Percentiles rank a stretch among this genome's conserved stretches.
These are phyloP conservation scores for Rossbeevera mucosa DNA, from an alignment of 768 basidiomycete species.

Conservation along the genomic window DNA sequence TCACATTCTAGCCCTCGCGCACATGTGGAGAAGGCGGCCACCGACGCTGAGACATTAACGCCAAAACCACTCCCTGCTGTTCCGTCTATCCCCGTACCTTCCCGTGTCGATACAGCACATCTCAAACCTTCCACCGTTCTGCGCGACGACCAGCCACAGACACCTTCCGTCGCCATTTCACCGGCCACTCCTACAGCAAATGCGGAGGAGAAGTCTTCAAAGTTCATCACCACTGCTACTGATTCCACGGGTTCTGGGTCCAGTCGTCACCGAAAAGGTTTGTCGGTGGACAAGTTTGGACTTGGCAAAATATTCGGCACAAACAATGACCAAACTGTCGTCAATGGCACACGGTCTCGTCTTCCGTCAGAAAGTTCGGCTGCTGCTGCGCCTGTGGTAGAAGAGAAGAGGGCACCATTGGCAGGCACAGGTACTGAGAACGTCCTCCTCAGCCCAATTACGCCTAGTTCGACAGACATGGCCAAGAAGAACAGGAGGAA, in stretches of 20 bases:
- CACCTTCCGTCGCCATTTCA: conserved; percentile 34
- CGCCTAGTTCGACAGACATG: conserved; percentile 22
- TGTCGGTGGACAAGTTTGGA: conserved; percentile 77
- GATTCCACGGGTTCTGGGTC: conserved; percentile 37
- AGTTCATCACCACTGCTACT: conserved; percentile 26
- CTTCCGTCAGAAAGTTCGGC: conserved; percentile 40
- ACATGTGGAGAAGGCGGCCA: conserved; percentile 15
- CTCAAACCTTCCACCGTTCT: conserved; percentile 24
- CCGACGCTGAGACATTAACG: conserved; percentile 7
- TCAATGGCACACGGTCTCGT: conserved; percentile 36
- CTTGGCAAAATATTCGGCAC: conserved; percentile 69
- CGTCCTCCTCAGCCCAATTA: conserved; percentile 35
- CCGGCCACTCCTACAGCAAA: conserved; percentile 38
- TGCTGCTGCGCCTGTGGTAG: conserved; percentile 16
- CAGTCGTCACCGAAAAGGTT: conserved; percentile 59
- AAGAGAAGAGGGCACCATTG: conserved; percentile 16
- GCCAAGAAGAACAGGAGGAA: conserved; percentile 68
- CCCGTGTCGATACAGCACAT: conserved; percentile 20
- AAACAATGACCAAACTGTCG: conserved; percentile 30
- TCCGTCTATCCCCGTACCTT: conserved; percentile 17
- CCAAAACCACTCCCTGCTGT: conserved; percentile 31
- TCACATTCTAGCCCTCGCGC: conserved; percentile 3
- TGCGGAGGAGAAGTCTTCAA: conserved; percentile 25
- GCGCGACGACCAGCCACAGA: conserved; percentile 27
- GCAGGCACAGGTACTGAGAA: conserved; percentile 10